Base-by-base conservation (phyloP, 192 early-diverging fungal genomes). In the Coemansia sp. region DNA sequence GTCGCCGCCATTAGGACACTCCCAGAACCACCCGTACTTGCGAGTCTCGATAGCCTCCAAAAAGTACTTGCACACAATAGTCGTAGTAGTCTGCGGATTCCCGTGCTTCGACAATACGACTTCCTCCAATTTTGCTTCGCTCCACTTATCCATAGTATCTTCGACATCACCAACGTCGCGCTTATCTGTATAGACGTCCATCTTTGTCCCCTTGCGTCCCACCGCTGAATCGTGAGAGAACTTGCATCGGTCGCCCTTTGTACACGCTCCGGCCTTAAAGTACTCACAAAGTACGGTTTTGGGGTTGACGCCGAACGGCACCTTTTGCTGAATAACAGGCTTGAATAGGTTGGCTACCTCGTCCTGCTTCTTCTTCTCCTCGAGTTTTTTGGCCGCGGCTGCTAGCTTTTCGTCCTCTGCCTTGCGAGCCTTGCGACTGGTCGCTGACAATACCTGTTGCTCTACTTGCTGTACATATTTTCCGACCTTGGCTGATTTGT, bases 21-120 rank as follows among this genome's bases (percentile, higher is more conserved):
- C 95, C 97, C 97, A 99, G 89, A 99, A 99, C 97, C 96, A 97
- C 61, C 96, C 96, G 84, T 98, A 99, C 86, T 97, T 97, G 72
- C 89, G 85, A 63, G 81, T 88, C 73, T 98, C 96, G 66, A 99
- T 96, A 13, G 96, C 96, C 70, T 98, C 96, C 85, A 99, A 88
- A 76, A 99, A 99, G 75, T 84, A 90, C 87, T 97, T 99, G 89
- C 98, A 99, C 16, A 99, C 98, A 86, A 99, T 99, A 61, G 92
- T 94, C 9, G 97, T 99, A 3, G 95, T 93, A 10, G 93, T 92
- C 69, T 91, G 90, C 31, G 85, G 85, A 76, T 95, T 97, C 27
- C 88, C 90, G 70, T 92, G 90, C 87, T 96, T 95, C 49, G 90
- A 88, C 38, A 77, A 72, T 63, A 98, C 92, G 57, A 97, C 97